Conservation (phyloP, 257 asterid species). For the Primulina huaijiensis region DNA sequence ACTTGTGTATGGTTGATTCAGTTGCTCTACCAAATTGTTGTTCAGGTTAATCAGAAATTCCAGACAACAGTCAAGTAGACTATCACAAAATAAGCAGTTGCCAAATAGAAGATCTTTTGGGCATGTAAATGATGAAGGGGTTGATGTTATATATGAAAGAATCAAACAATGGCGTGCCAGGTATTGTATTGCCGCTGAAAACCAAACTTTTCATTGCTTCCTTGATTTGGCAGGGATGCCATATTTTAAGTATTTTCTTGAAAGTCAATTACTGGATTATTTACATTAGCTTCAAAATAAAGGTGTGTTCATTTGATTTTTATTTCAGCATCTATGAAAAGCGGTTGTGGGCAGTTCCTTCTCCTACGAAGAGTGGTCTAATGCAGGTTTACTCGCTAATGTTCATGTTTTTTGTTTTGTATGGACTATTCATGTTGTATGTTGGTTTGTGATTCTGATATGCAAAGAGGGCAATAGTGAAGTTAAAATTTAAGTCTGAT, state of each 20-base stretch:
- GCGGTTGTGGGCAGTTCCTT: constrained; percentile 43
- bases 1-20: neutral
- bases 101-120: constrained; percentile 45
- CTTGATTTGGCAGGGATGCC: neutral
- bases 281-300: neutral
- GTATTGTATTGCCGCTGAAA: constrained; percentile 19
- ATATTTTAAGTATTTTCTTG: neutral
- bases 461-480: neutral
- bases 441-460: neutral
- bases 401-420: neutral
- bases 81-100: constrained; percentile 32
- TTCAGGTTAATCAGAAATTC: constrained; percentile 32
- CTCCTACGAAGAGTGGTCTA: constrained; percentile 28
- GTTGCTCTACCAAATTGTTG: constrained; percentile 1
- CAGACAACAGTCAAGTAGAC: constrained; percentile 21
- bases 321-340: constrained; percentile 45
- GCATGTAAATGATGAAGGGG: constrained; percentile 19
- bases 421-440: neutral
- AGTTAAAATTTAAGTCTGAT: neutral
- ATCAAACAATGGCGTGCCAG: constrained; percentile 49
- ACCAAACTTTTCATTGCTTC: neutral
- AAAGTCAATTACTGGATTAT: neutral
- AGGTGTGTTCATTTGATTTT: neutral
- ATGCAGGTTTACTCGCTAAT: constrained; percentile 31
- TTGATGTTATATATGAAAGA: constrained; percentile 39